Evolutionary conservation across 1,284 basidiomycete genomes (phyloP), one percentile per base, ranked within the genome.

Genomic region (Fomitopsis schrenkii): DNA sequence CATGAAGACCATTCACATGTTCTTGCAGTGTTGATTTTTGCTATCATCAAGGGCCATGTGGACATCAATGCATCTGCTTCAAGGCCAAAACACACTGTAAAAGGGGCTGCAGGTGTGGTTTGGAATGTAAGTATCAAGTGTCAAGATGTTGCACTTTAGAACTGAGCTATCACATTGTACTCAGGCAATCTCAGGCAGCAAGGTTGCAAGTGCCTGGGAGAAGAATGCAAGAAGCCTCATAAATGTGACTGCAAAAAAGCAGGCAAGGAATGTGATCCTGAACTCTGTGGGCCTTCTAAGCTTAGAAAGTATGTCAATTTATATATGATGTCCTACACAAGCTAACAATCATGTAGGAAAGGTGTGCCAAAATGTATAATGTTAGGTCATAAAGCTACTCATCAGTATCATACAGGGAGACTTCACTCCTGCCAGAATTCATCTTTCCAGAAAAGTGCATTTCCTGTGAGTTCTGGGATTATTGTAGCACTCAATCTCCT

Each of bases 211-310:
- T 83, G 81, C 62, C 59, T 56, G 14, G n/a, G 22, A 22, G 65
- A 42, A 50, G 65, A 65, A n/a, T 58, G 53, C 52, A 30, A 55
- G 45, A 14, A 63, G 60, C 60, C 46, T 36, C 8, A 22, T 3
- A 14, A 22, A 17, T 83, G 81, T 62, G 64, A 69, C 26, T 83
- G 81, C 63, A 59, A 63, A 14, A 66, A 65, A 52, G 62, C 66
- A 0, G 48, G 64, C 3, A 71, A 76, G 55, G 81, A 83, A 66
- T 82, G 82, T 60, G 77, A 80, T 66, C 76, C 77, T 28, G 76
- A 77, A 41, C 41, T 44, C 2, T 56, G 55, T 56, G 55, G 55
- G 26, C 30, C 41, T 17, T 17, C 41, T 6, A 30, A 14, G 28
- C 55, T 56, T n/a, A 41, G 30, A 35, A 44, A 44, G 55, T 56